Percentiles rank a stretch among this genome's conserved stretches.
Conservation (phyloP, 768 basidiomycete species). For the Butyriboletus loyo region DNA sequence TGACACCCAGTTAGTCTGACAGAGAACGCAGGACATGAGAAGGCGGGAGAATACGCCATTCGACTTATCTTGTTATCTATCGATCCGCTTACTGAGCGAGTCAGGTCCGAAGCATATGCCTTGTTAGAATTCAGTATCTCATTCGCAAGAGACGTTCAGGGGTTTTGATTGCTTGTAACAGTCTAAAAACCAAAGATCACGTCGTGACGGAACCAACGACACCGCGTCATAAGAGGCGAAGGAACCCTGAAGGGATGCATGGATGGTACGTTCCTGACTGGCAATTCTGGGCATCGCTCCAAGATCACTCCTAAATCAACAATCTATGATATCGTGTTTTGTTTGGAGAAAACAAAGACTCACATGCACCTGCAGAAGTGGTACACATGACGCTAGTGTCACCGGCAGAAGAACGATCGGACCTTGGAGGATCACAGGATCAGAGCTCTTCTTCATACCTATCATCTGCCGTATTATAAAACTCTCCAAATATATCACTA, state of each 20-base stretch:
- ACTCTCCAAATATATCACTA: conserved; percentile 11
- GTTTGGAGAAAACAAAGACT: conserved; percentile 2
- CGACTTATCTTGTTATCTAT: conserved; percentile 8
- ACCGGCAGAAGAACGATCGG: background rate
- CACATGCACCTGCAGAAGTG: conserved; percentile 1
- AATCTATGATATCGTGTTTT: background rate
- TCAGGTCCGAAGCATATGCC: background rate
- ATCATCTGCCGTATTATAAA: conserved; percentile 15
- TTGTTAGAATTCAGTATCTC: background rate
- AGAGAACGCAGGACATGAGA: conserved; percentile 3
- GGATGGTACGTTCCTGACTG: background rate
- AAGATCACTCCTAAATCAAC: background rate
- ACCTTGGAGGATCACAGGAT: conserved; percentile 3
- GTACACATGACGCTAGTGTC: conserved; percentile 4
- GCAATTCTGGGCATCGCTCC: background rate
- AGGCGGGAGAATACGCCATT: background rate
- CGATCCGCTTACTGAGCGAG: conserved; percentile 10
- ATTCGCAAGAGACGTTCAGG: background rate
- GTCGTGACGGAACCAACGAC: conserved; percentile 22
- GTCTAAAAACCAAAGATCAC: conserved; percentile 1
- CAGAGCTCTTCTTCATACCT: conserved; percentile 33
- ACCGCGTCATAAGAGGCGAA: conserved; percentile 13
- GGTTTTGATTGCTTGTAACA: background rate
- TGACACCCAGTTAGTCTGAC: background rate
- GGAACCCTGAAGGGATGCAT: background rate